Evolutionary conservation across 129 eudicot species (phyloP), one percentile per base, ranked within the genome.

Genomic region (Rutidosis leptorrhynchoides): DNA sequence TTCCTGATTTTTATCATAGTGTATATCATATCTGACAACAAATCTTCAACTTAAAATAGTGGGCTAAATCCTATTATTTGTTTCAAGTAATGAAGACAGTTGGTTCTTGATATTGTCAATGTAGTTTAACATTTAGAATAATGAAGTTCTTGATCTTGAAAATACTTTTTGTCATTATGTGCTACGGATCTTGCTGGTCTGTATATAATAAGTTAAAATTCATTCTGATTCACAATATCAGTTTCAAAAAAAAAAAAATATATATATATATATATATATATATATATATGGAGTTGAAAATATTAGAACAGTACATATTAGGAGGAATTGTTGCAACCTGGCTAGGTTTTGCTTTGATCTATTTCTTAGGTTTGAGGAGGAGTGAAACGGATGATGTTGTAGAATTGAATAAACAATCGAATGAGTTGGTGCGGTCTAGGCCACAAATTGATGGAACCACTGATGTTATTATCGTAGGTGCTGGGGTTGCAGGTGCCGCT

Each of bases 401-500:
- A 15, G 19, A 42, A 48, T 29, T 60, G 27, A 56, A 53, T 49
- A 59, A 71, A 32, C 43, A n/a, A n/a, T 35, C 65, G 4, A 37
- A 27, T 45, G 15, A 66, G 53, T 35, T 54, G 3, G 58, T 71
- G 22, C 28, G 11, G 24, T 59, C 65, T 55, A 58, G n/a, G 59
- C 73, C 64, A 5, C 67, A 28, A 14, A 49, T 46, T 11, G 69
- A 67, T 70, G 78, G 82, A 66, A 33, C 67, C 17, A 32, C 35
- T 2, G 82, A 78, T 56, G 61, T 78, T 10, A 67, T 78, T 69
- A 40, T 78, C 1, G 82, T 78, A n/a, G 82, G 82, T 33, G 82
- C 82, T 51, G 82, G 82, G 59, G 82, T 78, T 59, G 82, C 82
- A 35, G 82, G 82, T 72, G 77, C 82, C 16, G 82, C 82, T 58